Percentiles rank a stretch among this genome's conserved stretches.
phyloP scores from a whole-genome alignment of 169 alveolate genomes.

The Eimeria sp. region DNA sequence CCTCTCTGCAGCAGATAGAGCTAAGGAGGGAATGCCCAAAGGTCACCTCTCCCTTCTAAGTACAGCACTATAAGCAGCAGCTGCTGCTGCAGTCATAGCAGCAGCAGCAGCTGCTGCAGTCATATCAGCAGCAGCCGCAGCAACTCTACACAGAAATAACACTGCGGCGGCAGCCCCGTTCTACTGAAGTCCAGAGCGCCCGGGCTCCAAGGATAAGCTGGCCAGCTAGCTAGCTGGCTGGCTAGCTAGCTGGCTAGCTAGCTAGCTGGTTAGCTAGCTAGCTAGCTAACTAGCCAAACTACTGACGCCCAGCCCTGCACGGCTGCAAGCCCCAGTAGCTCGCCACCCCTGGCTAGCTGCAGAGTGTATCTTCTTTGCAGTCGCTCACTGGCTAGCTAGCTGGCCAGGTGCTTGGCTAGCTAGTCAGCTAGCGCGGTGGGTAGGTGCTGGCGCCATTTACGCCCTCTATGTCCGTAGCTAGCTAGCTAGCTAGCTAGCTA shows the following conservation, averaged over 20 bases:
- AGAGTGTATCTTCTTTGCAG: background rate
- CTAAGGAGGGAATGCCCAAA: background rate
- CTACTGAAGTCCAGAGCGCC: background rate
- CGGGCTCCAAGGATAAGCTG: background rate
- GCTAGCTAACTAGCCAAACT: background rate
- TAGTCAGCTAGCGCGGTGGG: background rate
- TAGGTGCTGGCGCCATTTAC: background rate
- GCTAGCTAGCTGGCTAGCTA: background rate
- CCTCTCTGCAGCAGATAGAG: background rate
- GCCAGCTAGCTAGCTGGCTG: background rate
- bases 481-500: background rate
- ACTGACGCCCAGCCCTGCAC: background rate
- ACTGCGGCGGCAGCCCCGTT: background rate
- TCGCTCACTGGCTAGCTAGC: background rate
- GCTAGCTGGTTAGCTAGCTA: background rate
- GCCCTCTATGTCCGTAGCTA: background rate
- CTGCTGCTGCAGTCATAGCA: background rate
- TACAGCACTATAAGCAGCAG: background rate
- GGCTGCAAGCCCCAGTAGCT: background rate
- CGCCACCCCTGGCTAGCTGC: background rate
- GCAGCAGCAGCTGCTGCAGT: background rate
- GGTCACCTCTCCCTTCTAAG: background rate
- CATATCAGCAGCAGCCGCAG: background rate
- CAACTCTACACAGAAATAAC: background rate
- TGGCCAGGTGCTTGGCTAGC: background rate